Evolutionary conservation across 2,329 filamentous ascomycete species (phyloP), one percentile per base, ranked within the genome.

Genomic region (Paraconiothyrium brasiliense): DNA sequence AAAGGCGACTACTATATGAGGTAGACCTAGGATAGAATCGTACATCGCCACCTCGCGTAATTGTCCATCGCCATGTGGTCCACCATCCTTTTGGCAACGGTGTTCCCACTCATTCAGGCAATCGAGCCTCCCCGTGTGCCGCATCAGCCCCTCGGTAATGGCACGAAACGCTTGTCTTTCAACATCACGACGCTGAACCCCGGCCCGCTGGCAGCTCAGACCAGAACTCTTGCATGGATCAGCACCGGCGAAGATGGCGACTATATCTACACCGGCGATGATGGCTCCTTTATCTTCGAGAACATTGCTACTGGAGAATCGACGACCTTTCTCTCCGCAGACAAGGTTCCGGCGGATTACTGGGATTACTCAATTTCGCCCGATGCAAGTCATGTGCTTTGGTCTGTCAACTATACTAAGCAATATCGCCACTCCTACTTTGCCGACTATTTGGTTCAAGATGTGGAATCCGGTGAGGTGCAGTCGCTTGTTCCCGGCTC

Each of bases 351-450:
- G 0, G 76, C 80, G 1, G 83, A 84, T 55, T 80, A 85, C 61
- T 79, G 80, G 62, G 85, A 87, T 47, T 90, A 87, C 74, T 88
- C 83, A 79, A 88, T 91, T 65, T 87, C 86, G 44, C 78, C 86
- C 2, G 87, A 90, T 69, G 81, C 85, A 7, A 83, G 82, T 24
- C 84, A 84, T 57, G 83, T 91, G 0, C 78, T 91, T 20, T 87
- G 89, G 78, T 83, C 88, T 1, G 83, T 86, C 57, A 91, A 91
- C 69, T 84, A 87, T 73, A 91, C 87, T 14, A 89, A 90, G 76
- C 85, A 89, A 72, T 91, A 91, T 70, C 86, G 89, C 1, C 80
- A 90, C 76, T 89, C 89, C 6, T 91, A 88, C 76, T 89, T 88
- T 71, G 85, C 89, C 37, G 84, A 91, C 72, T 92, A 91, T 74